phyloP scores from a whole-genome alignment of 306 rosid species.

The Cicer judaicum region DNA sequence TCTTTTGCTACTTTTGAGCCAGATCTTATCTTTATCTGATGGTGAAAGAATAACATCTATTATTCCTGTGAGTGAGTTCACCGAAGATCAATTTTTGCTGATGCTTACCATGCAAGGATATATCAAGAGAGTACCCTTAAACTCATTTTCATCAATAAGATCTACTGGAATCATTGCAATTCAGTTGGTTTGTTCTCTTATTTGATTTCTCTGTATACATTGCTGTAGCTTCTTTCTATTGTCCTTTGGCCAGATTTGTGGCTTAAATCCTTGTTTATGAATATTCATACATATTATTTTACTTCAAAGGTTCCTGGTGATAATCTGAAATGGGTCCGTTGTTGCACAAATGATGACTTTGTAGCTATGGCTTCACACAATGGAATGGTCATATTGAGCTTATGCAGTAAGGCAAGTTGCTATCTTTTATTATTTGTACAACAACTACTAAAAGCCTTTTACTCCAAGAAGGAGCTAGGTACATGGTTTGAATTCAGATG shows the following conservation, averaged over 20 bases:
- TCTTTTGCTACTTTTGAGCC: conserved; percentile 44
- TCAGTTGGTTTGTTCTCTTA: conserved; percentile 82
- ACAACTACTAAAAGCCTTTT: conserved; percentile 4
- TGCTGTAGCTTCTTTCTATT: conserved; percentile 30
- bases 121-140: conserved; percentile 91
- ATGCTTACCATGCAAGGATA: conserved; percentile 96
- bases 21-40: conserved; percentile 91
- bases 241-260: conserved; percentile 17
- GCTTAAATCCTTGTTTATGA: conserved; percentile 21
- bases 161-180: conserved; percentile 94
- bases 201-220: conserved; percentile 28
- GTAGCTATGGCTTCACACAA: conserved; percentile 98
- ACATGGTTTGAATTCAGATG: neutral
- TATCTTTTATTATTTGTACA: conserved; percentile 8
- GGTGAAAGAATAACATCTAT: conserved; percentile 96
- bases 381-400: conserved; percentile 85
- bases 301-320: conserved; percentile 83
- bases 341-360: conserved; percentile 84
- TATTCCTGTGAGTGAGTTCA: conserved; percentile 90
- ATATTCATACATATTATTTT: conserved; percentile 46
- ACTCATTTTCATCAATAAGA: conserved; percentile 89
- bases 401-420: conserved; percentile 74
- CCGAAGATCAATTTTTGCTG: conserved; percentile 80
- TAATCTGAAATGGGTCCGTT: conserved; percentile 96
- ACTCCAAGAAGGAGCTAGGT: neutral